A percentile compares a stretch with the other conserved stretches of the same genome.
phyloP scores from a whole-genome alignment of 768 basidiomycete species.

The Psilocybe cubensis region DNA sequence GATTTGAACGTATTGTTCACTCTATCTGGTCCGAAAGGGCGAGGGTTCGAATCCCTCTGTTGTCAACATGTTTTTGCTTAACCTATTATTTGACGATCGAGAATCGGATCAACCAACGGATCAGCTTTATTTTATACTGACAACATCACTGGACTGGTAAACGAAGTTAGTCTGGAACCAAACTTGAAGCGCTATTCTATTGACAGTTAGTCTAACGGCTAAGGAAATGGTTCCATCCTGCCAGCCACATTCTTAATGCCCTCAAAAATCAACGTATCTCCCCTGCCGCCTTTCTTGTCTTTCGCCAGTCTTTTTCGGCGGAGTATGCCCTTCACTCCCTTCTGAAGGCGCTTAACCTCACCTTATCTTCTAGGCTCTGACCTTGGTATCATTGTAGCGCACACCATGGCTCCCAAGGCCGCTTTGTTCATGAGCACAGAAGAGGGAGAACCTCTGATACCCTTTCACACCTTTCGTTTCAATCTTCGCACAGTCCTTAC shows the following conservation, averaged over 20 bases:
- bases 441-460: neutral
- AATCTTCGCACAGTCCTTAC: neutral
- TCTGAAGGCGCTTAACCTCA: neutral
- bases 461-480: neutral
- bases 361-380: neutral
- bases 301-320: neutral
- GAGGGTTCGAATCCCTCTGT: conserved; percentile 35
- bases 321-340: neutral
- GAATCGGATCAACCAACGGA: too few species aligned
- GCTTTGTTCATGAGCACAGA: neutral
- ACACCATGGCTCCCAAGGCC: neutral
- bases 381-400: neutral
- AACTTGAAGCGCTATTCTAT: neutral
- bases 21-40: conserved; percentile 38
- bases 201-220: neutral
- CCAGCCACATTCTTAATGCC: neutral
- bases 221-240: neutral
- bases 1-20: neutral
- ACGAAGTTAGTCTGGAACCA: neutral
- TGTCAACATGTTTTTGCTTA: conserved; percentile 12
- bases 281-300: neutral
- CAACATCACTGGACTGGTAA: too few species aligned
- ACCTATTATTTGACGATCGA: neutral
- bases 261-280: neutral
- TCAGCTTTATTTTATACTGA: too few species aligned